These are phyloP conservation scores for Roridomyces roridus DNA, from an alignment of 768 basidiomycete genomes.

Conservation along the genomic window DNA sequence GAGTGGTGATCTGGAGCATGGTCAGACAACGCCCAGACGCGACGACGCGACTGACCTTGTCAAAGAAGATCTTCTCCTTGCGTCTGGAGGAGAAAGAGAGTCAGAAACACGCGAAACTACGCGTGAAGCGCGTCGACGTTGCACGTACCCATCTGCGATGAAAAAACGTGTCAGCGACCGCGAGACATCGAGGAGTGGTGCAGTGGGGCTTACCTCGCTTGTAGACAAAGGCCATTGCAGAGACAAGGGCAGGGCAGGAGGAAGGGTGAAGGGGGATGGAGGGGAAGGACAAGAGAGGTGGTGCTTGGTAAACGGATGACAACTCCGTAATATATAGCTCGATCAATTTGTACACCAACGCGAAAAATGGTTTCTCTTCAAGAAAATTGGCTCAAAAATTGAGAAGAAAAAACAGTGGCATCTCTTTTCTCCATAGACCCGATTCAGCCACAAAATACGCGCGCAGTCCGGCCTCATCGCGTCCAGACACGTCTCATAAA, in stretches of 20 bases:
- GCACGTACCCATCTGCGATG: conserved; percentile 53
- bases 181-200: neutral
- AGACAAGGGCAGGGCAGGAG: neutral
- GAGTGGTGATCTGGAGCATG: conserved; percentile 73
- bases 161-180: conserved; percentile 12
- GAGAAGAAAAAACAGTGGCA: neutral
- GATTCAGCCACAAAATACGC: neutral
- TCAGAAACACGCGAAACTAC: conserved; percentile 39
- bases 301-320: conserved; percentile 11
- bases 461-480: neutral
- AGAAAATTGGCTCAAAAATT: neutral
- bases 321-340: conserved; percentile 5
- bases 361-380: neutral
- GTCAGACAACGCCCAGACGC: conserved; percentile 22
- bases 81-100: conserved; percentile 51
- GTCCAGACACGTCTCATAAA: neutral
- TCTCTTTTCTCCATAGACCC: fast-evolving
- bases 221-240: conserved; percentile 23
- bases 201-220: conserved; percentile 17
- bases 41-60: conserved; percentile 64
- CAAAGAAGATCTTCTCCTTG: conserved; percentile 93
- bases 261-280: conserved; percentile 3
- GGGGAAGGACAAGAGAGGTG: conserved; percentile 4
- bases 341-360: conserved; percentile 16
- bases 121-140: conserved; percentile 31